Base-by-base conservation (phyloP, 192 early-diverging fungal species). In the Chytriomyces hyalinus region DNA sequence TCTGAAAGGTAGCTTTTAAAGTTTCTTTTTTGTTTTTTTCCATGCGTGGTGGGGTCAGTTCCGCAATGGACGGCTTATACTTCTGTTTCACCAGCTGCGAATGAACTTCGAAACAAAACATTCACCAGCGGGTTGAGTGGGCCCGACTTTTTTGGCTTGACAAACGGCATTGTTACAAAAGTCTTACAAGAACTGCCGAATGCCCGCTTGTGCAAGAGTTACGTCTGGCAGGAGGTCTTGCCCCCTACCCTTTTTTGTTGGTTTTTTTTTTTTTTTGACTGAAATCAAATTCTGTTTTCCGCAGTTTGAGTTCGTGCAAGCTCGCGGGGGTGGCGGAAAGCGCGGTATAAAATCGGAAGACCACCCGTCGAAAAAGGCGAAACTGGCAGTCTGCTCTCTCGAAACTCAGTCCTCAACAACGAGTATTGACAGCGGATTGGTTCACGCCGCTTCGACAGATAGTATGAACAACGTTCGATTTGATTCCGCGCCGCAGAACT, bases 131-230 rank as follows among this genome's bases (percentile, higher is more conserved):
- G 92, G 43, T 93, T 92, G 0, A 92, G 90, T 8, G 95, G 96
- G 8, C 95, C 95, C 5, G 96, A 97, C 70, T 95, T 93, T 74
- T 97, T 93, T 85, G 96, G 96, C 0, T 93, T 97, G 64, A 90
- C 94, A 13, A 91, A 94, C 61, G 92, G 92, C 4, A 95, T 93
- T 10, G 92, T 97, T 63, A 86, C 88, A 7, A 93, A 91, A 71
- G 86, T 94, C 86, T 92, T 97, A 20, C 96, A 97, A 77, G 94
- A 94, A 69, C 81, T 97, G 28, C 95, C 94, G 0, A 88, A 90
- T 26, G 92, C 90, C 2, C 81, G 87, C 4, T 80, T 84, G 68
- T 94, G 94, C 77, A 83, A 89, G 57, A 84, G 90, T 59, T 97
- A 96, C 65, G 83, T 83, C 2, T 53, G 60, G 26, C 84, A 84